phyloP scores from a whole-genome alignment of 2,329 filamentous ascomycete species.

The Penicillium italicum region DNA sequence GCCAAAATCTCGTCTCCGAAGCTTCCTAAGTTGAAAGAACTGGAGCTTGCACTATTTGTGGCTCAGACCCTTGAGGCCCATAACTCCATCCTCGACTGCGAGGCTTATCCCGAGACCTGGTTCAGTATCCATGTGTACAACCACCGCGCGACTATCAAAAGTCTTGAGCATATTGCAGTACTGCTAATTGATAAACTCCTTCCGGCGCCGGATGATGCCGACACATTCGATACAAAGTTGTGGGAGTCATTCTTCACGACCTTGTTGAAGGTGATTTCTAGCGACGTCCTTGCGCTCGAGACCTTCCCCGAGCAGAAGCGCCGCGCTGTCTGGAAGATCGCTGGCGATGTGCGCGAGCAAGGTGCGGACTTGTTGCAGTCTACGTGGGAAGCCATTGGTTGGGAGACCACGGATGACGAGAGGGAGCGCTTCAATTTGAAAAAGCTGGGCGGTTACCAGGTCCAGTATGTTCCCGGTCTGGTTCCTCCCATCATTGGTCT shows the following conservation, averaged over 20 bases:
- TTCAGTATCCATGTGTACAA: constrained; percentile 90
- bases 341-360: constrained; percentile 87
- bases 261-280: constrained; percentile 82
- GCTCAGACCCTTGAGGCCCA: constrained; percentile 78
- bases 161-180: constrained; percentile 74
- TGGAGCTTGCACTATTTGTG: constrained; percentile 70
- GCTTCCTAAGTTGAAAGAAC: constrained; percentile 71
- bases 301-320: constrained; percentile 97
- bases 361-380: constrained; percentile 80
- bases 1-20: constrained; percentile 71
- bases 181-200: constrained; percentile 80
- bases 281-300: constrained; percentile 82
- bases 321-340: constrained; percentile 96
- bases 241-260: constrained; percentile 94
- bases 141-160: constrained; percentile 83
- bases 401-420: constrained; percentile 84
- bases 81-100: constrained; percentile 81
- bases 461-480: constrained; percentile 91
- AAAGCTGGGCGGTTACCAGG: constrained; percentile 93
- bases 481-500: constrained; percentile 90
- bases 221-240: constrained; percentile 84
- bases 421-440: constrained; percentile 69
- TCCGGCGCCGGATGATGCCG: constrained; percentile 84
- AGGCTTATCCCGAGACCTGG: constrained; percentile 87
- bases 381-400: constrained; percentile 94